Evolutionary conservation across 768 basidiomycete genomes (phyloP), one percentile per base, ranked within the genome.

Genomic region (Rhodosporidiobolus sp.): DNA sequence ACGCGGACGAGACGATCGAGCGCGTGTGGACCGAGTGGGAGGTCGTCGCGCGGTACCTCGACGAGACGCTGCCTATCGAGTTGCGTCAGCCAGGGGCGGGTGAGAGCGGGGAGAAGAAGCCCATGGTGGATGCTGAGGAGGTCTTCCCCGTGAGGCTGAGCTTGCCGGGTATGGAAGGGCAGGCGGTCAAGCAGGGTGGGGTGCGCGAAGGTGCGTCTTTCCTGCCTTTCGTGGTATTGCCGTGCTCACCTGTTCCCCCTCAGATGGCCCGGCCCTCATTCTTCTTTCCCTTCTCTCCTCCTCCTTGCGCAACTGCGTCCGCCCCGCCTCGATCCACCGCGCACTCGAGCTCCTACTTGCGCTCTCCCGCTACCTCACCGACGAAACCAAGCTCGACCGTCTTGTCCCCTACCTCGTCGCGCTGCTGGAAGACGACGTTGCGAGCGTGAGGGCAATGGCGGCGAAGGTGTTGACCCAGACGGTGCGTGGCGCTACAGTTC

Each of bases 381-480:
- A 98, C 78, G 96, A 97, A 80, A 92, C 94, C 6, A 94, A 94
- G 79, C 82, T 97, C 63, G 96, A 99, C 79, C 87, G 94, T 3
- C 87, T 96, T 83, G 85, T 95, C 4, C 96, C 96, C 0, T 97
- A 94, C 76, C 86, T 94, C 35, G 88, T 97, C 3, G 91, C 94
- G 50, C 83, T 97, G 9, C 81, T 96, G 28, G 88, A 90, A 70
- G 94, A 99, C 77, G 94, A 94, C 28, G 86, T 87, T 2, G 87
- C 92, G 0, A 81, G 87, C 14, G 94, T 99, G 4, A 87, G 95
- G n/a, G 85, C 87, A 0, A 88, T 88, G 0, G 89, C 91, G 3
- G 76, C 94, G 63, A 84, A 90, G 69, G 90, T 89, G 0, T 81
- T 95, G 68, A 86, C 92, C 79, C 91, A 94, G 83, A 86, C 90